Evolutionary conservation across 2,329 filamentous ascomycete genomes (phyloP), one percentile per base, ranked within the genome.

Genomic region (Zasmidium angulare): DNA sequence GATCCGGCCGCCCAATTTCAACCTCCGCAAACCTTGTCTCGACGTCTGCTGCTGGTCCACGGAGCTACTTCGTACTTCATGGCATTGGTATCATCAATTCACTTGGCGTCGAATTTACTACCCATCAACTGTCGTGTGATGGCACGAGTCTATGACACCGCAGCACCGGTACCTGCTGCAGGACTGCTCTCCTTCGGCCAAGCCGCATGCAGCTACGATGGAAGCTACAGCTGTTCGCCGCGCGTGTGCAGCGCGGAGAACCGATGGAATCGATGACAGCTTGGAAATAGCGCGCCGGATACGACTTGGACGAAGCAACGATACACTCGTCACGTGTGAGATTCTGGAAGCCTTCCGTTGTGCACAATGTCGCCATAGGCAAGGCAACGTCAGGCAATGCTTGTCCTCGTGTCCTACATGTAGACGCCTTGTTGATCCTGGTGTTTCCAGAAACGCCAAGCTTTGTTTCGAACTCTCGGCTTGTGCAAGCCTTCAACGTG

Each of bases 21-120:
- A 12, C 47, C 56, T 58, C 56, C 56, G 48, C 56, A 58, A 58
- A 58, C 50, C 56, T 58, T 50, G 46, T 49, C 24, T 48, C 20
- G 46, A 57, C 55, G 48, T 51, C 50, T 49, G 17, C 56, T 21
- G 31, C 50, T 40, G 2, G 11, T 49, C 20, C 17, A 49, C 10
- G 14, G 46, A n/a, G 29, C 29, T 7, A 36, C 14, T 36, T 36
- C 29, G n/a, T n/a, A 36, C 29, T 36, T 14, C 7, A 36, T 36
- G 29, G 29, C 36, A 43, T 29, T 11, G 6, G 26, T 6, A 11
- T 11, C 36, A 43, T 9, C 36, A 9, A 43, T 43, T 17, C n/a
- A 19, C 11, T 29, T 29, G 26, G 11, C 11, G 4, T 11, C 4
- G 26, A 29, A 29, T 29, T 29, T 11, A 29, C 11, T 29, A 11